Evolutionary conservation across 306 rosid species (phyloP).

Genomic region (Vigna reflexopilosa): DNA sequence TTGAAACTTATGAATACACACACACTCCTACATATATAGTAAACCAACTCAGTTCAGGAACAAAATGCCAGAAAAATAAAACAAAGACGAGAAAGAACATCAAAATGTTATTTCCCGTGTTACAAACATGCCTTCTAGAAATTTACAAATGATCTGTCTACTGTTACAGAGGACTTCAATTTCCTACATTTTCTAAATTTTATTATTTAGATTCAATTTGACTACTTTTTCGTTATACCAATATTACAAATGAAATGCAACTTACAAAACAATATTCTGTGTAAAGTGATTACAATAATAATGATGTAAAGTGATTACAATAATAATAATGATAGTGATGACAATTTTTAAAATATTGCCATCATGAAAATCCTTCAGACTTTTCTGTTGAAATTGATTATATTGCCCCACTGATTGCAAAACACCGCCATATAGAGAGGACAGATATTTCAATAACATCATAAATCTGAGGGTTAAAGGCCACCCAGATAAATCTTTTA

Average conservation of each 20-base stretch:
- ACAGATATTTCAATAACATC: not conserved
- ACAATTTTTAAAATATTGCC: not conserved
- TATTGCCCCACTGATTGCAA: conserved; percentile 22
- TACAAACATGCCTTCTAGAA: conserved; percentile 24
- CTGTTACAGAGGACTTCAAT: conserved; percentile 25
- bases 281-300: not conserved
- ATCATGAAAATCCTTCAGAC: conserved; percentile 24
- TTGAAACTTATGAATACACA: not conserved
- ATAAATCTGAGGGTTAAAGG: not conserved
- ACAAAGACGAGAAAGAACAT: conserved; percentile 9
- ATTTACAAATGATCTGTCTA: conserved; percentile 18
- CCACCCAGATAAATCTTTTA: not conserved
- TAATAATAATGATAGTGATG: not conserved
- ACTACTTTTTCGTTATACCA: conserved; percentile 20
- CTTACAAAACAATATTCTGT: conserved; percentile 6
- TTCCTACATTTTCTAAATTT: conserved; percentile 10
- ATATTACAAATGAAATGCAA: conserved; percentile 13
- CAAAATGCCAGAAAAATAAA: not conserved
- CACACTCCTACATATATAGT: not conserved
- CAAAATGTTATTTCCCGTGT: conserved; percentile 19
- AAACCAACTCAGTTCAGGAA: conserved; percentile 29
- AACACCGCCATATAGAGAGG: conserved; percentile 6
- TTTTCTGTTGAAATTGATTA: conserved; percentile 7
- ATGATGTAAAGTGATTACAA: not conserved
- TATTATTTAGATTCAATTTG: conserved; percentile 30